Base-by-base conservation (phyloP, 805 yeast species). In the Torulaspora franciscae region DNA sequence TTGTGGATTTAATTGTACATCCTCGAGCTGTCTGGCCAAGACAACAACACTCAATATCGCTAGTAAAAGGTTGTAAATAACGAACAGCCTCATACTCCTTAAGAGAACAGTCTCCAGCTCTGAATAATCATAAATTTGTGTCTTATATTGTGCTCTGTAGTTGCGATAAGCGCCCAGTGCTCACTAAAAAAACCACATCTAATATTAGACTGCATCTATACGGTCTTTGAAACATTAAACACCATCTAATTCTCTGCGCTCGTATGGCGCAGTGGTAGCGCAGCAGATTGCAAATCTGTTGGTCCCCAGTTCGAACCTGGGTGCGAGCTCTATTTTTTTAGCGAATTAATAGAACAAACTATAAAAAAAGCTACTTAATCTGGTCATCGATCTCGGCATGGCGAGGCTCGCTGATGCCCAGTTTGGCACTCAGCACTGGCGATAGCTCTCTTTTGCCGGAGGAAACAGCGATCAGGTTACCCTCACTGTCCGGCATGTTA, bases 271-370 rank as follows among this genome's bases (percentile, higher is more conserved):
- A 85, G 93, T 81, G 93, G 95, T 85, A 85, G 91, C 90, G 95
- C 93, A 84, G 89, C 87, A 83, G 95, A 86, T 86, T 86, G 95
- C 95, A 86, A 85, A 85, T 86, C 95, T 84, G 85, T 81, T 84
- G 95, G 95, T 86, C 93, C 89, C 83, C 80, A 83, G 95, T 86
- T 86, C 95, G 81, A 86, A 67, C 81, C 95, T 83, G 95, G 83
- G 87, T 76, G 81, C 83, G 79, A 81, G 88, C 93, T 83, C 48
- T 44, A 48, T 59, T 68, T 67, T 71, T 38, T 26, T n/a, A 2
- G 6, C 13, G 17, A 29, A n/a, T 32, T 32, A 14, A 14, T 19
- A 19, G 5, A 30, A 30, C 10, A 15, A 30, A 30, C 6, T 14
- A 9, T 30, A 14, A 4, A 30, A 30, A 30, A 30, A 13, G 5